A percentile compares a stretch with the other conserved stretches of the same genome.
Conservation (phyloP, 202 grass and related monocot genomes). For the Cymbopogon flexuosus region DNA sequence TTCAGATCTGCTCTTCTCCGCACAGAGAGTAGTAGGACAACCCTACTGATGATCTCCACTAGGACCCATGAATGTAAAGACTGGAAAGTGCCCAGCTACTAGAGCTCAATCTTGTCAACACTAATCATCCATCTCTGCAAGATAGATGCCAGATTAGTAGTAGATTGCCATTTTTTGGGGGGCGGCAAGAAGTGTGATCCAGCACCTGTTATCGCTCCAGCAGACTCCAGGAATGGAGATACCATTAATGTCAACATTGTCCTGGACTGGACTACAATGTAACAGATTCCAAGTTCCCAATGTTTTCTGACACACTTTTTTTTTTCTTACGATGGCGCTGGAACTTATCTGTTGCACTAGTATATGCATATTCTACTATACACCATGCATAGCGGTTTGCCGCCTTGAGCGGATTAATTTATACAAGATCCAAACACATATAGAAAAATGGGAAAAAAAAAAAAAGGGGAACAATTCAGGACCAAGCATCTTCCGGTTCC, state of each 20-base stretch:
- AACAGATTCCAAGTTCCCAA: neutral
- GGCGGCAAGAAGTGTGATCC: neutral
- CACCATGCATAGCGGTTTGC: neutral
- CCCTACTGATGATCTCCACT: neutral
- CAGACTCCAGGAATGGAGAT: neutral
- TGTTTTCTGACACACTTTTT: neutral
- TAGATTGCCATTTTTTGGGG: neutral
- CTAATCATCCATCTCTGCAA: neutral
- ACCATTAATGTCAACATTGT: neutral
- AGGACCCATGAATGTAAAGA: neutral
- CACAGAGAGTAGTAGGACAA: neutral
- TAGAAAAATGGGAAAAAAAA: neutral
- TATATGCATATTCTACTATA: neutral
- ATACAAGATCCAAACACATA: neutral
- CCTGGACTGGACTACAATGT: neutral
- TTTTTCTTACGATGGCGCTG: neutral
- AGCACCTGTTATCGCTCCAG: neutral
- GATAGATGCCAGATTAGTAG: neutral
- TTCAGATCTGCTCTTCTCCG: constrained; percentile 26
- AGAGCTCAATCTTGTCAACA: neutral
- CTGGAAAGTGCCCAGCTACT: constrained; percentile 18
- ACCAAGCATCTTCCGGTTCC: constrained; percentile 7
- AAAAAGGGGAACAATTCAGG: neutral
- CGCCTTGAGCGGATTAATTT: neutral
- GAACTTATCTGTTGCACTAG: neutral